Evolutionary conservation across 139 green algal genomes (phyloP).

Genomic region (Gonium pectorale): DNA sequence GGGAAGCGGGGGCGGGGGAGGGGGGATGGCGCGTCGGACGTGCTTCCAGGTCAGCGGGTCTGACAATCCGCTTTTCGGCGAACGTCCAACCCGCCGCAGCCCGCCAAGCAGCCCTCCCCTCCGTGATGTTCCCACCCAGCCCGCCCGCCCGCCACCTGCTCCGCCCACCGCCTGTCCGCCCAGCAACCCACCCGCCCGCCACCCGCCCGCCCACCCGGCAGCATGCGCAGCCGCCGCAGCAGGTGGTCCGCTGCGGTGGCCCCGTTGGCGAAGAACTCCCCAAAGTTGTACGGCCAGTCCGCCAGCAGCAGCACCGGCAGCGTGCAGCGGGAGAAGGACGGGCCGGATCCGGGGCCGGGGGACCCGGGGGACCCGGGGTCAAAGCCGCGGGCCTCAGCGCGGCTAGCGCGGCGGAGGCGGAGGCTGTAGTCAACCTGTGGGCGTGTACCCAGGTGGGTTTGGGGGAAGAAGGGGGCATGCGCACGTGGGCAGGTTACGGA

Average conservation of each 20-base stretch:
- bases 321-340: conserved; percentile 19
- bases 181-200: neutral
- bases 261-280: conserved; percentile 8
- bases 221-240: neutral
- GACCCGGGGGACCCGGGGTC: no score
- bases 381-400: no score
- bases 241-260: neutral
- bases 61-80: no score
- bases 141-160: neutral
- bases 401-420: neutral
- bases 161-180: neutral
- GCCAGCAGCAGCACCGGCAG: conserved; percentile 16
- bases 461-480: no score
- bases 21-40: no score
- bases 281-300: conserved; percentile 21
- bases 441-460: no score
- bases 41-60: no score
- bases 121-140: no score
- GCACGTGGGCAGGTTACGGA: no score
- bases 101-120: no score
- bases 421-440: neutral
- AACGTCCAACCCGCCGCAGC: no score
- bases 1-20: neutral
- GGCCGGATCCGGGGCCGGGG: neutral
- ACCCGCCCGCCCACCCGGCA: neutral